Evolutionary conservation across 768 basidiomycete genomes (phyloP).

Genomic region (Podaxis sp.): DNA sequence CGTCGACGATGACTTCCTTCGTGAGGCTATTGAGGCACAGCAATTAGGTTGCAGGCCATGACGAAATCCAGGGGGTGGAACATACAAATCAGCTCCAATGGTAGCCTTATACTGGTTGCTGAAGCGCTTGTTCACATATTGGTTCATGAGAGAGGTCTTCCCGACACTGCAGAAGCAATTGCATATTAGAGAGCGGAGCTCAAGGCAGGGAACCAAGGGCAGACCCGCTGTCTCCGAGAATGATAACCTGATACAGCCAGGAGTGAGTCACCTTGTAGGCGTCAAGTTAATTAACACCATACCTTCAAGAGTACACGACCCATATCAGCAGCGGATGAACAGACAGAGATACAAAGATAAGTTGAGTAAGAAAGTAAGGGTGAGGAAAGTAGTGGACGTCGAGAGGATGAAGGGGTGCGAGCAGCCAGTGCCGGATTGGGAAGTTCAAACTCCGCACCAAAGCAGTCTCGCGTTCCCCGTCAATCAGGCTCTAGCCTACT

Average conservation of each 20-base stretch:
- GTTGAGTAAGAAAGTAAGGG: constrained; percentile 17
- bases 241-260: constrained; percentile 75
- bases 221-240: constrained; percentile 96
- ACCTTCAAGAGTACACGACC: constrained; percentile 89
- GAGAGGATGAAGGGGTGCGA: constrained; percentile 15
- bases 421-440: constrained; percentile 28
- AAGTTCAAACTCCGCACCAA: constrained; percentile 43
- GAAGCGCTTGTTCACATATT: constrained; percentile 99
- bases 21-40: constrained; percentile 62
- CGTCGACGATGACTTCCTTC: constrained; percentile 98
- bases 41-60: constrained; percentile 23
- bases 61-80: constrained; percentile 23
- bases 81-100: constrained; percentile 95
- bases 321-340: constrained; percentile 43
- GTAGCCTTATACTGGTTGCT: constrained; percentile 99
- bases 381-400: constrained; percentile 18
- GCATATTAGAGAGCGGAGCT: constrained; percentile 18
- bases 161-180: constrained; percentile 65
- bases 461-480: constrained; percentile 8
- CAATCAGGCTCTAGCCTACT: constrained; percentile 16
- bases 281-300: constrained; percentile 9
- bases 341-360: constrained; percentile 20
- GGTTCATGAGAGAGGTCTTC: constrained; percentile 99
- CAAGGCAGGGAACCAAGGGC: constrained; percentile 27
- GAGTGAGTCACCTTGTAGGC: constrained; percentile 7